These are phyloP conservation scores for Ustilago tritici DNA, from an alignment of 1,284 basidiomycete species.

Conservation along the genomic window DNA sequence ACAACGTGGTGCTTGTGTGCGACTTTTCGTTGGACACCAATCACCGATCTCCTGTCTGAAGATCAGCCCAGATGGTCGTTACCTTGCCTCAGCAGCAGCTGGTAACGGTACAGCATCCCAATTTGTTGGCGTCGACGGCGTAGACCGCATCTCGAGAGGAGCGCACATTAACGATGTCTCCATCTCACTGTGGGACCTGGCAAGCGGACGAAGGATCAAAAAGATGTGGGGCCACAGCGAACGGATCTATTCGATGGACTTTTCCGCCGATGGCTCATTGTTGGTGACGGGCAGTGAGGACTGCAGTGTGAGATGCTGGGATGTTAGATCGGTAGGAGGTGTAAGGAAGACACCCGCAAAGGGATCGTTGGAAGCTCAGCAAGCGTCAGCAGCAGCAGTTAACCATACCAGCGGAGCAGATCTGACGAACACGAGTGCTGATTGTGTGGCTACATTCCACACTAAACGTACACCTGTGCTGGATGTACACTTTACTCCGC, in stretches of 20 bases:
- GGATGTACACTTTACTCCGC: conserved; percentile 91
- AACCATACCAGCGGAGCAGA: conserved; percentile 15
- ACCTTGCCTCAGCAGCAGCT: conserved; percentile 82
- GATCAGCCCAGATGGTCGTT: conserved; percentile 91
- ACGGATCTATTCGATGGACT: conserved; percentile 88
- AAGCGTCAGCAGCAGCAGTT: conserved; percentile 18
- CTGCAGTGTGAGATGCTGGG: conserved; percentile 96
- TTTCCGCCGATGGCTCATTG: conserved; percentile 89
- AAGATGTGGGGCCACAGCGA: conserved; percentile 95
- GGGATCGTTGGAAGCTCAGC: conserved; percentile 38
- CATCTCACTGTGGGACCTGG: conserved; percentile 96
- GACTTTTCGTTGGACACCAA: conserved; percentile 95
- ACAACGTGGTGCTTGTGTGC: conserved; percentile 91
- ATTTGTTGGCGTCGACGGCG: conserved; percentile 33
- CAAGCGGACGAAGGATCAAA: conserved; percentile 90
- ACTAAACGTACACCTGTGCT: conserved; percentile 94
- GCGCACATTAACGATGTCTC: conserved; percentile 79
- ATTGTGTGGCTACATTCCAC: conserved; percentile 88
- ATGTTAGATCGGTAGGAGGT: conserved; percentile 82
- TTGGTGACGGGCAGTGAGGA: conserved; percentile 91
- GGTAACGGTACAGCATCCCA: conserved; percentile 51
- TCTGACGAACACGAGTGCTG: conserved; percentile 71
- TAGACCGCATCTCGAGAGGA: conserved; percentile 20
- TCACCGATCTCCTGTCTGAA: conserved; percentile 88
- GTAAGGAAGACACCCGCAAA: conserved; percentile 25